These are phyloP conservation scores for Aspergillus novoparasiticus DNA, from an alignment of 2,329 filamentous ascomycete species.

Conservation along the genomic window DNA sequence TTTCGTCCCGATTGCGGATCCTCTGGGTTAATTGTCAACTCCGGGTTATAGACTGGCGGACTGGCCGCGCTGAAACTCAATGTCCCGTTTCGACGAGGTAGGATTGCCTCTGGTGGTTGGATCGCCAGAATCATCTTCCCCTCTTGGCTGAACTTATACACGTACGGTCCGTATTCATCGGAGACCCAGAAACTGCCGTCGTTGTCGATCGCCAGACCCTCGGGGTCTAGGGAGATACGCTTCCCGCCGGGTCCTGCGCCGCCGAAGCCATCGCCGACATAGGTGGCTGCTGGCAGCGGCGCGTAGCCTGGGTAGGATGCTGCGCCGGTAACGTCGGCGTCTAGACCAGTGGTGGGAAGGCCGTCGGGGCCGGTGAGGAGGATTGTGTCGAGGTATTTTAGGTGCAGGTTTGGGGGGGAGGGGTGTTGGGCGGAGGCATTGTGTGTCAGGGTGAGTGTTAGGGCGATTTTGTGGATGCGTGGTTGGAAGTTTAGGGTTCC, in stretches of 20 bases:
- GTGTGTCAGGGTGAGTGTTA: conserved; percentile 59
- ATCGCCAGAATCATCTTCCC: conserved; percentile 67
- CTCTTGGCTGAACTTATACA: conserved; percentile 64
- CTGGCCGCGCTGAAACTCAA: conserved; percentile 66
- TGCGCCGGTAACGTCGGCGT: conserved; percentile 59
- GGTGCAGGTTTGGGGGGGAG: conserved; percentile 61
- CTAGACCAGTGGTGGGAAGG: conserved; percentile 64
- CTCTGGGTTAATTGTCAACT: conserved; percentile 53
- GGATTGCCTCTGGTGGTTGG: conserved; percentile 64
- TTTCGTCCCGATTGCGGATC: conserved; percentile 64
- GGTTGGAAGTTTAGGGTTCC: conserved; percentile 70
- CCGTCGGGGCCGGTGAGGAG: conserved; percentile 66
- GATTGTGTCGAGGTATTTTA: conserved; percentile 67
- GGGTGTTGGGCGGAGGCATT: conserved; percentile 57
- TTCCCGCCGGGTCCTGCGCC: conserved; percentile 60
- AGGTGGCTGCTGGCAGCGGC: conserved; percentile 64
- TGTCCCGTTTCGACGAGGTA: conserved; percentile 64
- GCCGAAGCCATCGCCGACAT: conserved; percentile 69
- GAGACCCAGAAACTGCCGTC: conserved; percentile 69
- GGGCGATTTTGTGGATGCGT: conserved; percentile 67
- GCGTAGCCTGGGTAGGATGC: conserved; percentile 62
- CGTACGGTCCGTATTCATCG: conserved; percentile 71
- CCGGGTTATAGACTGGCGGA: conserved; percentile 61
- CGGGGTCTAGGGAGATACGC: conserved; percentile 64
- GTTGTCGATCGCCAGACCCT: conserved; percentile 64